Percentiles rank a stretch among this genome's conserved stretches.
These are phyloP conservation scores for Populus ilicifolia DNA, from an alignment of 345 rosid species.

Conservation along the genomic window DNA sequence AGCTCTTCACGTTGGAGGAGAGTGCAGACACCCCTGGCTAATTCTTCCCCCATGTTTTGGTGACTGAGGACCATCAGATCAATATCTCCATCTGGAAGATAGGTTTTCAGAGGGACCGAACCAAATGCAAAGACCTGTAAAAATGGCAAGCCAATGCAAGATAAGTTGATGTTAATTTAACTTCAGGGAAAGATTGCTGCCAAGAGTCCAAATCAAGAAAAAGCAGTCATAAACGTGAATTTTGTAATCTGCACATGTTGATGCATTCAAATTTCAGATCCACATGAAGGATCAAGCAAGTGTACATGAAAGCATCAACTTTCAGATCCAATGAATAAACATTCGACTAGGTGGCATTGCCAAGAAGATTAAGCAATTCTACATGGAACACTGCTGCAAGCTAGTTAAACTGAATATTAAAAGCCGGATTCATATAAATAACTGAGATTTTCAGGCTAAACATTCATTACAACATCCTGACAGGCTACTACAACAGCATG, in stretches of 20 bases:
- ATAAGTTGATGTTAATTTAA: slow-evolving; percentile 9
- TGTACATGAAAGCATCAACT: not conserved
- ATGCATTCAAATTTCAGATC: not conserved
- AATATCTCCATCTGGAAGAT: slow-evolving; percentile 37
- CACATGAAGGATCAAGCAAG: not conserved
- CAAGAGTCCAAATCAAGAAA: not conserved
- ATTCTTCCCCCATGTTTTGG: slow-evolving; percentile 22
- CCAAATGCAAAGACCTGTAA: slow-evolving; percentile 27
- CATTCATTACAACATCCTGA: not conserved
- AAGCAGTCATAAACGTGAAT: slow-evolving; percentile 1
- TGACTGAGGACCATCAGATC: slow-evolving; percentile 23
- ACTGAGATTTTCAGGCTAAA: not conserved
- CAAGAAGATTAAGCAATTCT: not conserved
- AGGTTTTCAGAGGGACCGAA: slow-evolving; percentile 32
- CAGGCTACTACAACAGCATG: slow-evolving; percentile 2
- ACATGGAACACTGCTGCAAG: not conserved
- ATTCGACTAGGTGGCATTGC: not conserved
- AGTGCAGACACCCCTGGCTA: slow-evolving; percentile 22
- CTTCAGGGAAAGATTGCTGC: not conserved
- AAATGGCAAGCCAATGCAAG: slow-evolving; percentile 4
- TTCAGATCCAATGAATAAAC: not conserved
- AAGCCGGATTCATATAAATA: not conserved
- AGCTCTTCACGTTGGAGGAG: slow-evolving; percentile 16
- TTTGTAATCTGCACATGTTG: not conserved
- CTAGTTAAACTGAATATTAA: not conserved